A percentile compares a stretch with the other conserved stretches of the same genome.
phyloP scores from a whole-genome alignment of 1,284 basidiomycete species.

The Hortiboletus rubellus region DNA sequence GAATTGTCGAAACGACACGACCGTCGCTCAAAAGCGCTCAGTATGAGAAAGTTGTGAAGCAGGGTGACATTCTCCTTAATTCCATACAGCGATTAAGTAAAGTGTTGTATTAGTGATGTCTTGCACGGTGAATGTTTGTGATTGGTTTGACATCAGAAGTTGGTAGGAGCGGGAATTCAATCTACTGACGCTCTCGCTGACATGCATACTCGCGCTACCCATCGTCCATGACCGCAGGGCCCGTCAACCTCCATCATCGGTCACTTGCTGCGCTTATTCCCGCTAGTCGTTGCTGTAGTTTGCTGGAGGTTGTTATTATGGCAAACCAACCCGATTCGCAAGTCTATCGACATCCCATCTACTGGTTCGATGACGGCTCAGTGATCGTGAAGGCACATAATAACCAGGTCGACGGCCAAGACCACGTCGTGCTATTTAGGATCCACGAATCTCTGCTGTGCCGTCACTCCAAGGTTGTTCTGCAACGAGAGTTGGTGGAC shows the following conservation, averaged over 20 bases:
- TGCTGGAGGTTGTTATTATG: constrained; percentile 12
- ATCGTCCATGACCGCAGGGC: not conserved
- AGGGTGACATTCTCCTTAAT: constrained; percentile 87
- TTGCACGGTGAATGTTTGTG: not conserved
- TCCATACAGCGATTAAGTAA: constrained; percentile 74
- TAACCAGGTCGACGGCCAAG: not conserved
- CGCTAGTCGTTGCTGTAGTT: constrained; percentile 4
- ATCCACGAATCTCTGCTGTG: constrained; percentile 53
- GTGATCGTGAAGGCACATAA: constrained; percentile 45
- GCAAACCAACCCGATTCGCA: not conserved
- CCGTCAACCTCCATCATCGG: not conserved
- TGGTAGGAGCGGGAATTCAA: constrained; percentile 8
- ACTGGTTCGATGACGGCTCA: constrained; percentile 66
- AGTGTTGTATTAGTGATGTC: constrained; percentile 56
- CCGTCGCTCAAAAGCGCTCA: constrained; percentile 85
- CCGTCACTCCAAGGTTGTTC: constrained; percentile 44
- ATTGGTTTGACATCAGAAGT: too few relatives aligned
- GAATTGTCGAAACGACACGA: constrained; percentile 93
- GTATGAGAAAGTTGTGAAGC: constrained; percentile 88
- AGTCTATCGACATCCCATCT: constrained; percentile 41
- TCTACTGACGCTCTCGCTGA: not conserved
- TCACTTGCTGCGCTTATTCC: constrained; percentile 8
- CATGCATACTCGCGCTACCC: not conserved
- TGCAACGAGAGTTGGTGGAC: constrained; percentile 6
- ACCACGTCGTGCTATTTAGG: constrained; percentile 46